A percentile compares a stretch with the other conserved stretches of the same genome.
Conservation (phyloP, 2,329 filamentous ascomycete genomes). For the Botrytis tulipae region DNA sequence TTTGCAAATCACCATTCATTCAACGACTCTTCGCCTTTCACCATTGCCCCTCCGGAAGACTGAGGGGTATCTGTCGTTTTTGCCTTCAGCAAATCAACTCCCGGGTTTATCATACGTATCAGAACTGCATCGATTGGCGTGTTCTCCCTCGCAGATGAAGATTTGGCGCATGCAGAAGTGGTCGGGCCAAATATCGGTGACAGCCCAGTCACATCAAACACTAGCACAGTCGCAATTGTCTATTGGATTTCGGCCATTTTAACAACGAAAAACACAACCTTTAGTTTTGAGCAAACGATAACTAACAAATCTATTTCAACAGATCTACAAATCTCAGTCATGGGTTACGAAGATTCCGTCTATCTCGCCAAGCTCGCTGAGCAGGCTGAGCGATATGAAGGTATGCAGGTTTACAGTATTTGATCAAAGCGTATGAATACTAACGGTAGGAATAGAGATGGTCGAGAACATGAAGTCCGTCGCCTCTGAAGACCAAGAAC, state of each 20-base stretch:
- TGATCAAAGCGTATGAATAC: conserved; percentile 22
- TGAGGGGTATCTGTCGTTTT: conserved; percentile 32
- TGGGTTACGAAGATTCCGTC: conserved; percentile 99
- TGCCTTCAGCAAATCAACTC: not conserved
- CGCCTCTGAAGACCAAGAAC: conserved; percentile 79
- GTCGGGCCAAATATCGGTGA: conserved; percentile 11
- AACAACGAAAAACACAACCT: not conserved
- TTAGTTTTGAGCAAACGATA: conserved; percentile 10
- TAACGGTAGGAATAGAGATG: conserved; percentile 69
- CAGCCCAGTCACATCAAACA: not conserved
- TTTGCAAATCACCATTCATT: not conserved
- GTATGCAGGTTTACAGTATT: conserved; percentile 53
- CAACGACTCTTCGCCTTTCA: conserved; percentile 18
- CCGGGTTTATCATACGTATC: not conserved
- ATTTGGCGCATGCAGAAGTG: conserved; percentile 18
- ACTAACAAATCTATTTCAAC: conserved; percentile 19
- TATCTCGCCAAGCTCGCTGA: conserved; percentile 99
- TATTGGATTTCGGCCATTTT: not conserved
- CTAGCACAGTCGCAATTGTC: conserved; percentile 1
- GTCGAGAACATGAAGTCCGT: conserved; percentile 99
- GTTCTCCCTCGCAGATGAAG: conserved; percentile 3
- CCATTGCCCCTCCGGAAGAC: conserved; percentile 31
- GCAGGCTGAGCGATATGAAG: conserved; percentile 99
- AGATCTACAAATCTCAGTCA: conserved; percentile 55
- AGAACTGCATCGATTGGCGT: conserved; percentile 9